Evolutionary conservation across 129 eudicot genomes (phyloP), one percentile per base, ranked within the genome.

Genomic region (Escallonia rubra): DNA sequence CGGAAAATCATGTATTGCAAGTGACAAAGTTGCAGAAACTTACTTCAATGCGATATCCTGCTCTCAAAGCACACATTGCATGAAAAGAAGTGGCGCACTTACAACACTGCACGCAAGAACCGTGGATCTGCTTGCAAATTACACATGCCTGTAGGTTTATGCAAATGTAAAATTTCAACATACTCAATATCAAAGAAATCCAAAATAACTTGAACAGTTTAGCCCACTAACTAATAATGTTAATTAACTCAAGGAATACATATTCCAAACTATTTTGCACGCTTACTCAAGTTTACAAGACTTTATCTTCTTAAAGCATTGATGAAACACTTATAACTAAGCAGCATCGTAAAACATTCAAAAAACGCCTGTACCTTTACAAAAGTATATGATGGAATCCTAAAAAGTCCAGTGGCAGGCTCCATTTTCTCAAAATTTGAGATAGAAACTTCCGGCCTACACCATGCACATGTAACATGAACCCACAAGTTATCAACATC

Each of bases 391-490:
- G 87, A 68, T 41, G 98, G 87, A 75, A 86, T 82, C 65, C 77
- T 78, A n/a, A 83, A 68, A 56, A 89, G 54, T 15, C 98, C 96
- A 66, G 78, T 78, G 5, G 96, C 98, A 44, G 98, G 98, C 84
- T 92, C 98, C 98, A 92, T 92, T 72, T 72, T 86, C 81, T 83
- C 91, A 67, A 64, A 83, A 79, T 81, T 75, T 64, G 59, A 43
- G 63, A 92, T 86, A 60, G 81, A 74, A 78, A 92, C 85, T 73
- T 92, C 98, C 38, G 98, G 96, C 61, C 88, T 86, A 53, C 86
- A 86, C 98, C 98, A 92, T 13, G 96, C 98, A 74, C 98, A 92
- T 4, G 86, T 86, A 58, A 92, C 95, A 76, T 92, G 98, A 64
- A 92, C 95, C 98, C 98, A 92, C 68, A 92, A 69, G 55, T 51